Percentiles rank a stretch among this genome's conserved stretches.
phyloP scores from a whole-genome alignment of 1,284 basidiomycete species.

The Mrakiaceae sp. region DNA sequence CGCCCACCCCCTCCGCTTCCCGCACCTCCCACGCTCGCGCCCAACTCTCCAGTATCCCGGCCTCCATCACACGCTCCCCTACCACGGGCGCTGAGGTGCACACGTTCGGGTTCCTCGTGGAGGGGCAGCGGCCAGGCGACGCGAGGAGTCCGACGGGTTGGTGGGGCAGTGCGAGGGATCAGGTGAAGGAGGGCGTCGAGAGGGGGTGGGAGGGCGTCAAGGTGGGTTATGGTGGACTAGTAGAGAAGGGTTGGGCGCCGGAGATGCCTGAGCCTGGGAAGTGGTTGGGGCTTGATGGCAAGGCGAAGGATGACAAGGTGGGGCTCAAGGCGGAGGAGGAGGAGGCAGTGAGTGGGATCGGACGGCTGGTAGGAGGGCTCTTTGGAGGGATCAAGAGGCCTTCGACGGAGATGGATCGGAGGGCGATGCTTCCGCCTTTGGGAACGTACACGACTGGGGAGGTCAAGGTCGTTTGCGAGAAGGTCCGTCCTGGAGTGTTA shows the following conservation, averaged over 20 bases:
- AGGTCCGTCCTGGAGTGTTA: neutral
- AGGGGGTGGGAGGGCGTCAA: conserved; percentile 4
- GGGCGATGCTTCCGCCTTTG: conserved; percentile 1
- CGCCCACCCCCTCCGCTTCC: neutral
- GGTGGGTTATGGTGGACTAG: neutral
- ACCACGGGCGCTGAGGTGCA: conserved; percentile 5
- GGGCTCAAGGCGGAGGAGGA: neutral
- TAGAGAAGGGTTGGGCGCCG: conserved; percentile 4
- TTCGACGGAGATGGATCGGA: neutral
- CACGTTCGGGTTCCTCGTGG: conserved; percentile 11
- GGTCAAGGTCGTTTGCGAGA: conserved; percentile 10
- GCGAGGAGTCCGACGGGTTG: conserved; percentile 5
- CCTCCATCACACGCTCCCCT: neutral
- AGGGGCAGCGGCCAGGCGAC: conserved; percentile 4
- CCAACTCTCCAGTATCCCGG: neutral
- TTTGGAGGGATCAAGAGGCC: too few relatives aligned
- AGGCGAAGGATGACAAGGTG: neutral
- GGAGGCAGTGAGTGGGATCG: neutral
- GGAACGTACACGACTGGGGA: conserved; percentile 11
- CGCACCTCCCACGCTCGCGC: neutral
- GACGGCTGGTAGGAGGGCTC: neutral
- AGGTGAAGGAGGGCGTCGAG: neutral
- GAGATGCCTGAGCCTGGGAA: too few relatives aligned
- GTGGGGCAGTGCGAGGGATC: conserved; percentile 2
- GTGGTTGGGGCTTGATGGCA: neutral